These are phyloP conservation scores for Acidomyces sp. DNA, from an alignment of 495 filamentous ascomycete species.

Conservation along the genomic window DNA sequence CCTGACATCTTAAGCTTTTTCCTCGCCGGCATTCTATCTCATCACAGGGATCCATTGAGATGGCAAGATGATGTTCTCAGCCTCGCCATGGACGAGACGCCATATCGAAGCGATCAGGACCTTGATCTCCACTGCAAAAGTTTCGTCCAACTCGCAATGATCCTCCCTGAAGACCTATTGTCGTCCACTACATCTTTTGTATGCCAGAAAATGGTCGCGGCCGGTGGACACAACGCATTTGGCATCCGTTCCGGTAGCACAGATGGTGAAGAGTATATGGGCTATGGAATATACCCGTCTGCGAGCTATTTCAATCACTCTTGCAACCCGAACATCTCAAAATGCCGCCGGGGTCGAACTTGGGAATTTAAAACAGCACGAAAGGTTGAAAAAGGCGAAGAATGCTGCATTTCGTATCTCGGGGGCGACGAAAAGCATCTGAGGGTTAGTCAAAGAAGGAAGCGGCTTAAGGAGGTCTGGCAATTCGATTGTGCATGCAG, in stretches of 20 bases:
- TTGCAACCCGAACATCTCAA: slow-evolving; percentile 28
- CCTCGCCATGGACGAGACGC: slow-evolving; percentile 19
- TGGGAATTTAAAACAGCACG: slow-evolving; percentile 24
- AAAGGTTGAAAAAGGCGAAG: slow-evolving; percentile 22
- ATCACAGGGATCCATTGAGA: slow-evolving; percentile 6
- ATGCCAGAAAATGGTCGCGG: slow-evolving; percentile 16
- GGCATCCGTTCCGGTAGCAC: slow-evolving; percentile 26
- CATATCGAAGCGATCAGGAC: slow-evolving; percentile 21
- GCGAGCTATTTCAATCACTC: slow-evolving; percentile 31
- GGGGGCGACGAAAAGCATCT: slow-evolving; percentile 28
- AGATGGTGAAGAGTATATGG: slow-evolving; percentile 29
- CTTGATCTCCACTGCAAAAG: slow-evolving; percentile 21
- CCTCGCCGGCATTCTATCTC: slow-evolving; percentile 21
- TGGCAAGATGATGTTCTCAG: slow-evolving; percentile 8
- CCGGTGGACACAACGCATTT: slow-evolving; percentile 27
- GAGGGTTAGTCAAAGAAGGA: slow-evolving; percentile 18
- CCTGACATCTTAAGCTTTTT: slow-evolving; percentile 23
- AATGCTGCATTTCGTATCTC: slow-evolving; percentile 31
- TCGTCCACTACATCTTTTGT: slow-evolving; percentile 17
- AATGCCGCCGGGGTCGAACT: slow-evolving; percentile 22
- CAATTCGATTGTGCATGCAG: slow-evolving; percentile 28
- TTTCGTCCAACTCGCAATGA: slow-evolving; percentile 24
- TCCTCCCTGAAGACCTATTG: slow-evolving; percentile 20
- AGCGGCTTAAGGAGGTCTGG: slow-evolving; percentile 23
- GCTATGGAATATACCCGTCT: slow-evolving; percentile 26